phyloP scores from a whole-genome alignment of 192 early-diverging fungal genomes.

The Coemansia aciculifera region DNA sequence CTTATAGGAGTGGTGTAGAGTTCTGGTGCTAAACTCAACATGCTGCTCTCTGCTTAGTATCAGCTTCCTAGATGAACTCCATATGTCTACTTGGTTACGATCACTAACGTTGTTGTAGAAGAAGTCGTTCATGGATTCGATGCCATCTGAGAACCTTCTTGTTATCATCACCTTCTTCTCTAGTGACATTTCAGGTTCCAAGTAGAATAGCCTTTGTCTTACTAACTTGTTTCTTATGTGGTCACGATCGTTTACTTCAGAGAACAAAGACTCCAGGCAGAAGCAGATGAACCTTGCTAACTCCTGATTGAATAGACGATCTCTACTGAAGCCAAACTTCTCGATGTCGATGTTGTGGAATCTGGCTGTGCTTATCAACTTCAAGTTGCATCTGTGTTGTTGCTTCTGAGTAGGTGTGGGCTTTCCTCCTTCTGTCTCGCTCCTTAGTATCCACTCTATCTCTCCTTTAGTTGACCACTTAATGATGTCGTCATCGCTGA shows the following conservation, averaged over 20 bases:
- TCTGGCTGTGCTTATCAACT: not conserved
- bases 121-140: not conserved
- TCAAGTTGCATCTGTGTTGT: not conserved
- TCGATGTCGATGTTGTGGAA: not conserved
- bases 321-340: not conserved
- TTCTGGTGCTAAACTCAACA: not conserved
- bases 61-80: not conserved
- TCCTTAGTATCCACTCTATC: not conserved
- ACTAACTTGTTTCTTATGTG: slow-evolving; percentile 3
- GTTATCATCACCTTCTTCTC: slow-evolving; percentile 1
- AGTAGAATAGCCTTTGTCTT: not conserved
- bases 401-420: not conserved
- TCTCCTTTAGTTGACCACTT: not conserved
- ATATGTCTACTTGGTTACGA: slow-evolving; percentile 4
- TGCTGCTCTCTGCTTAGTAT: not conserved
- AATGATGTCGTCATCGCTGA: not conserved
- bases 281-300: not conserved
- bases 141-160: not conserved
- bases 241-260: not conserved
- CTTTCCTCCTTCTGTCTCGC: not conserved
- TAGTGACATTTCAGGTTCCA: not conserved
- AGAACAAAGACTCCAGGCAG: not conserved
- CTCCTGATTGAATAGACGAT: not conserved
- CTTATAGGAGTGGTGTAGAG: not conserved
- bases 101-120: slow-evolving; percentile 9